These are phyloP conservation scores for Phytopythium boreale DNA, from an alignment of 352 stramenopile species.

Conservation along the genomic window DNA sequence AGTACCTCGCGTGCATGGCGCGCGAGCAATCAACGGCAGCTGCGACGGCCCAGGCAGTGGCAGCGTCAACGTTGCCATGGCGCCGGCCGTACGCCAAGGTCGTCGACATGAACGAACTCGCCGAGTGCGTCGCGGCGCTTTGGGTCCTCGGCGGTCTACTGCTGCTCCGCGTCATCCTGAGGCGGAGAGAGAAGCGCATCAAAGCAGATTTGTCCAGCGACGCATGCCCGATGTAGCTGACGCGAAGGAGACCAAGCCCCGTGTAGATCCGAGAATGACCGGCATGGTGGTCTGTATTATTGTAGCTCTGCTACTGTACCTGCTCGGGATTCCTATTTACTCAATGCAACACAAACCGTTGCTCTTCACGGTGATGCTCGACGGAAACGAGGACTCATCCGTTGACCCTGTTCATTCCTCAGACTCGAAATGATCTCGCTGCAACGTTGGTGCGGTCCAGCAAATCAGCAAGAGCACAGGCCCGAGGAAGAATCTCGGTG, in stretches of 20 bases:
- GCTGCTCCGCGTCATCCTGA: not conserved
- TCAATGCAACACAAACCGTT: not conserved
- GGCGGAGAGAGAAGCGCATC: not conserved
- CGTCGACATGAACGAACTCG: slow-evolving; percentile 2
- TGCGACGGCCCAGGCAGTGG: not conserved
- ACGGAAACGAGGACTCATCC: not conserved
- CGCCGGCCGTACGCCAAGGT: not conserved
- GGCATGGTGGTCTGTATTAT: not conserved
- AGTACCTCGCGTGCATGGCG: slow-evolving; percentile 4
- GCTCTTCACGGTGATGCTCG: not conserved
- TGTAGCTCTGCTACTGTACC: not conserved
- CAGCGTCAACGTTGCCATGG: not conserved
- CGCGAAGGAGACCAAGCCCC: not conserved
- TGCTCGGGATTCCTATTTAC: not conserved
- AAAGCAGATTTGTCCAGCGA: not conserved
- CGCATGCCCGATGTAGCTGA: not conserved
- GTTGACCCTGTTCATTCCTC: too few species aligned
- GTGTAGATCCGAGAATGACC: not conserved
- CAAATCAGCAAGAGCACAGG: not conserved
- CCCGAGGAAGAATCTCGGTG: not conserved
- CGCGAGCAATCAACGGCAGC: not conserved
- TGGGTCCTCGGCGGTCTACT: slow-evolving; percentile 2
- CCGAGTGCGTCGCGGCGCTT: slow-evolving; percentile 1
- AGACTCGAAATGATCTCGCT: not conserved
- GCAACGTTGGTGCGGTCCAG: not conserved